A percentile compares a stretch with the other conserved stretches of the same genome.
Conservation (phyloP, 2,329 filamentous ascomycete genomes). For the Rhynchosporium secalis region DNA sequence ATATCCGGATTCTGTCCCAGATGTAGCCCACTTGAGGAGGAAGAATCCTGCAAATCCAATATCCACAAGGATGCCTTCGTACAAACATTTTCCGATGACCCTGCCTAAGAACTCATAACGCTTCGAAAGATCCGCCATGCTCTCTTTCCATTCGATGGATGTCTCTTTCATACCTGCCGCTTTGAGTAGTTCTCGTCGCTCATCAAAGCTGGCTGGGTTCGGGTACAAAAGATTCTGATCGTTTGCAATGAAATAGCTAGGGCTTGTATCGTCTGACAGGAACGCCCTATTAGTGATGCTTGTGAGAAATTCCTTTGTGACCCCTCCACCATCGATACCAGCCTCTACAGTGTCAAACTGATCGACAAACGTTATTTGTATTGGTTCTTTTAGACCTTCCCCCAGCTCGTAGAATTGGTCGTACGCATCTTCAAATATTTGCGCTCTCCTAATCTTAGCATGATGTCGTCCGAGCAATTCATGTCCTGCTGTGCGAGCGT, state of each 20-base stretch:
- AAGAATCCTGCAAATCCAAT: constrained; percentile 95
- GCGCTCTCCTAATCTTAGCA: constrained; percentile 75
- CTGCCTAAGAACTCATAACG: constrained; percentile 91
- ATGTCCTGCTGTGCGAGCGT: constrained; percentile 30
- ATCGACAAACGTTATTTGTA: constrained; percentile 95
- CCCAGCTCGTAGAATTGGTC: constrained; percentile 78
- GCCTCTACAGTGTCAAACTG: constrained; percentile 84
- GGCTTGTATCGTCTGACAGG: constrained; percentile 51
- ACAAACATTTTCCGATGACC: constrained; percentile 93
- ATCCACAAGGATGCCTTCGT: constrained; percentile 94
- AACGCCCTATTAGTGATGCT: constrained; percentile 87
- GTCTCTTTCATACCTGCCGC: constrained; percentile 52
- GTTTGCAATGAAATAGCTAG: constrained; percentile 77
- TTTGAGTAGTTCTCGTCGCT: constrained; percentile 59
- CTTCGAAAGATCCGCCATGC: constrained; percentile 62
- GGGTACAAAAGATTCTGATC: constrained; percentile 86
- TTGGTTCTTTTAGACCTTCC: constrained; percentile 86
- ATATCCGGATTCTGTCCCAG: constrained; percentile 70
- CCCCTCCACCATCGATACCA: constrained; percentile 93
- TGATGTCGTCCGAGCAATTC: constrained; percentile 61
- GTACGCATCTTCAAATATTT: constrained; percentile 84
- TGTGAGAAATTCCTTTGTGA: constrained; percentile 95
- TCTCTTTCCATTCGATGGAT: constrained; percentile 56
- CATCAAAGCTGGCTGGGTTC: constrained; percentile 76
- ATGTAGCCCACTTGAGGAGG: constrained; percentile 85